Base-by-base conservation (phyloP, 495 filamentous ascomycete genomes). In the Penicillium pulvis region DNA sequence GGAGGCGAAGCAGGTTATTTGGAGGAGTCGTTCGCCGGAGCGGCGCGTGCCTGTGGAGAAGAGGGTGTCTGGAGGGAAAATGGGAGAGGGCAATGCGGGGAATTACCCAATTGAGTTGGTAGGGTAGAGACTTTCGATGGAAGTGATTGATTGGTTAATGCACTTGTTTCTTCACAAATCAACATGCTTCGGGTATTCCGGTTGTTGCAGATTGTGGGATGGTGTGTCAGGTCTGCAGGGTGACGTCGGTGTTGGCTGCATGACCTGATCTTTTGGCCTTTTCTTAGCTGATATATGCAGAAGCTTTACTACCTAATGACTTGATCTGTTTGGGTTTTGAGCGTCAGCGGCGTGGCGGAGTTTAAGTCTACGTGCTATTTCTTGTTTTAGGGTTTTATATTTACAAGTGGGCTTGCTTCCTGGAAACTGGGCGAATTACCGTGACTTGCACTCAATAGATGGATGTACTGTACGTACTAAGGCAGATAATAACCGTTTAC, bases 1-100 rank as follows among this genome's bases (percentile, higher is more conserved):
- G 45, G 65, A 76, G 35, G 66, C 66, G 9, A 55, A 63, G 60
- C 57, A 64, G 53, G 33, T 58, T 59, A 33, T 69, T 48, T 58
- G 60, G 56, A 41, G 58, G 33, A 69, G 58, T 57, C 53, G 58
- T 4, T 64, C 59, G 26, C 64, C 59, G 26, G 56, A 54, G 3
- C 36, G 53, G 42, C 16, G 36, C 33, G 56, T 28, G n/a, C 10
- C 28, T 30, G 51, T 8, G 14, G 9, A 26, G 8, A 52, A 30
- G 11, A 30, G 39, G 33, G 9, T 44, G 19, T 51, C 30, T 51
- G 9, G 23, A 19, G 12, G 43, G 14, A 36, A 36, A 7, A 41
- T 41, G 39, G 16, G 16, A 17, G 39, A 14, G 33, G 33, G 33
- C 14, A 16, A 31, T 46, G 24, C n/a, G 17, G 31, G 54, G 2